phyloP scores from a whole-genome alignment of 208 protist genomes.

The Acanthamoeba royreba region DNA sequence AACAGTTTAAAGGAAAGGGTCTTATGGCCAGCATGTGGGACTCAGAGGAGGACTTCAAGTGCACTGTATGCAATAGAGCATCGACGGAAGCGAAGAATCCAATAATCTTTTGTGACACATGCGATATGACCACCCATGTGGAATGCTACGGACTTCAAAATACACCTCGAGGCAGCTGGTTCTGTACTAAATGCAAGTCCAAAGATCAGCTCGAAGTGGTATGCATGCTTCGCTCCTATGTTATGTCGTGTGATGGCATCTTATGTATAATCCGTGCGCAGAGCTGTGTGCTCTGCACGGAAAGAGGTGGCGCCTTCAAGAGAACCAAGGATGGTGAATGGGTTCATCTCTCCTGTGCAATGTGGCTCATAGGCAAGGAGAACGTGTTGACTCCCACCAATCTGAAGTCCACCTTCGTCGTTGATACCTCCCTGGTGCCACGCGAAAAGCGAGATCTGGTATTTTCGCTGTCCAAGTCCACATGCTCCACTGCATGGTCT shows the following conservation, averaged over 20 bases:
- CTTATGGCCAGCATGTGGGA: background rate
- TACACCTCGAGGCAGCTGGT: background rate
- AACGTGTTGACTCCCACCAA: background rate
- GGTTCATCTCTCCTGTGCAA: background rate
- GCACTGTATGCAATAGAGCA: background rate
- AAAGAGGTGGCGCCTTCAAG: background rate
- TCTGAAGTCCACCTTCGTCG: background rate
- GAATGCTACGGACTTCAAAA: constrained; percentile 1
- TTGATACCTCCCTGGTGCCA: background rate
- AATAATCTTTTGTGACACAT: constrained; percentile 29
- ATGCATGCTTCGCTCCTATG: background rate
- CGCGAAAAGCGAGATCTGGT: constrained; percentile 9
- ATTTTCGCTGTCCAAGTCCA: background rate
- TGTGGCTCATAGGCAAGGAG: background rate
- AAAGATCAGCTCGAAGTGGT: constrained; percentile 34
- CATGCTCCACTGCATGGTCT: background rate
- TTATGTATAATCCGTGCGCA: background rate
- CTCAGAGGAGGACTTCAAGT: constrained; percentile 12
- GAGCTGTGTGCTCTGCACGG: background rate
- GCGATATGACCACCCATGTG: constrained; percentile 11
- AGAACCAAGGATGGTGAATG: background rate
- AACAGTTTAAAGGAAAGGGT: background rate
- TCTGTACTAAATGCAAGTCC: constrained; percentile 32
- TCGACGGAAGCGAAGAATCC: background rate
- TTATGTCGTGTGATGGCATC: background rate